Conservation (phyloP, 1,284 basidiomycete species). For the Rhodotorula glutinis region DNA sequence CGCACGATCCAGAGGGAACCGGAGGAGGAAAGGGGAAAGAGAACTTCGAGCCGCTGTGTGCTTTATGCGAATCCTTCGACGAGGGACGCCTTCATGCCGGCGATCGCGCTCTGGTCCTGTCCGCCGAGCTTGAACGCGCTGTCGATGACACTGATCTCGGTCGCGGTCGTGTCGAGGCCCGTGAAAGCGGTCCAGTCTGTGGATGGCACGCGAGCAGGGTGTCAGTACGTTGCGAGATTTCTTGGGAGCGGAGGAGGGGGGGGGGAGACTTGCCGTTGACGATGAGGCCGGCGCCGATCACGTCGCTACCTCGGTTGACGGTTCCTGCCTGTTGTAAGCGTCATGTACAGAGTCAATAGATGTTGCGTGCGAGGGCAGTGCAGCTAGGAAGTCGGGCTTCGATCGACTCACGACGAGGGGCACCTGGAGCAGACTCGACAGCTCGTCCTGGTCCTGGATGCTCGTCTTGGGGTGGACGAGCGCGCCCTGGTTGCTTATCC, state of each 20-base stretch:
- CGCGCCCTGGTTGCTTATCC: constrained; percentile 92
- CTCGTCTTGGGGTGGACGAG: constrained; percentile 97
- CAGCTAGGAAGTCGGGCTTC: not conserved
- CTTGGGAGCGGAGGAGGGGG: not conserved
- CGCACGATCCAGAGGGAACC: no score
- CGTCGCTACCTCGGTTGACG: constrained; percentile 95
- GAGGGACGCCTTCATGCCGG: constrained; percentile 43
- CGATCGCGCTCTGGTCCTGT: constrained; percentile 39
- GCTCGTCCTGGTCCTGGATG: constrained; percentile 94
- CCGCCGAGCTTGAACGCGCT: constrained; percentile 70
- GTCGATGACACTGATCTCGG: constrained; percentile 97
- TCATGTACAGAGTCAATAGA: not conserved
- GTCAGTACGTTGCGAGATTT: not conserved
- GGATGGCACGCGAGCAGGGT: not conserved
- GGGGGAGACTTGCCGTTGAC: constrained; percentile 61
- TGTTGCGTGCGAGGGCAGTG: not conserved
- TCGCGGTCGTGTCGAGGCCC: constrained; percentile 93
- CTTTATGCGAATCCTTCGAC: constrained; percentile 42
- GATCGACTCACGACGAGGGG: constrained; percentile 75
- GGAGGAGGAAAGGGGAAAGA: no score
- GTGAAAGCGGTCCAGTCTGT: constrained; percentile 95
- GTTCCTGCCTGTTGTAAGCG: constrained; percentile 75
- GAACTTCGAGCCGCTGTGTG: no score
- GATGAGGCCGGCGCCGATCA: constrained; percentile 94
- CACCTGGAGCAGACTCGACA: constrained; percentile 89